Percentiles rank a stretch among this genome's conserved stretches.
Evolutionary conservation across 106 monocot species (phyloP).

Genomic region (Triglochin maritima): DNA sequence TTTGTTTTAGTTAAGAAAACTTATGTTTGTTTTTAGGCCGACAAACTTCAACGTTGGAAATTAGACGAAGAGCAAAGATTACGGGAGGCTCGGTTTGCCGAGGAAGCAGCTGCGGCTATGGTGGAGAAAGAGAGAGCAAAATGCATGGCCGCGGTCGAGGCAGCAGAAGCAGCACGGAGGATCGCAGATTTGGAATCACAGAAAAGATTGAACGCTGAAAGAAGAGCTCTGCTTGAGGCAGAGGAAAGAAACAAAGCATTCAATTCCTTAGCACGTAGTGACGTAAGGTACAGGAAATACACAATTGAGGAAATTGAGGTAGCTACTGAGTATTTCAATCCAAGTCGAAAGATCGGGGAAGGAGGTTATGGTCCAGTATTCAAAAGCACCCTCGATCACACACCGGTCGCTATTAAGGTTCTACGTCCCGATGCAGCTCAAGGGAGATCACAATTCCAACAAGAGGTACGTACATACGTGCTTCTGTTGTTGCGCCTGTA

Average conservation of each 20-base stretch:
- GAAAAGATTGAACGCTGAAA: constrained; percentile 60
- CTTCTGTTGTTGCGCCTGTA: no score
- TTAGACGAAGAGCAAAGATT: constrained; percentile 39
- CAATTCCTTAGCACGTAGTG: neutral
- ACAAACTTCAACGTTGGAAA: constrained; percentile 61
- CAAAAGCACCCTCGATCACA: constrained; percentile 52
- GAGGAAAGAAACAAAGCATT: constrained; percentile 42
- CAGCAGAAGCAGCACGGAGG: constrained; percentile 50
- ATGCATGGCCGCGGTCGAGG: constrained; percentile 41
- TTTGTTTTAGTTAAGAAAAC: neutral
- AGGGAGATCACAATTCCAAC: constrained; percentile 57
- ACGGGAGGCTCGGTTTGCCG: constrained; percentile 31
- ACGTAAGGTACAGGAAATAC: constrained; percentile 52
- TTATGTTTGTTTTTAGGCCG: constrained; percentile 17
- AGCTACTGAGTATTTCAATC: constrained; percentile 53
- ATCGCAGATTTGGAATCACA: constrained; percentile 65
- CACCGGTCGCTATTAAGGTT: constrained; percentile 51
- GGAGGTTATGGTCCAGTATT: constrained; percentile 70
- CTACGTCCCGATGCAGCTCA: constrained; percentile 56
- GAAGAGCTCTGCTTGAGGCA: constrained; percentile 37
- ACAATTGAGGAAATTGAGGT: constrained; percentile 67
- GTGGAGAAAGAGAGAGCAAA: constrained; percentile 59
- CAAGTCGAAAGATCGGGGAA: constrained; percentile 42
- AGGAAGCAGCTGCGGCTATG: constrained; percentile 43
- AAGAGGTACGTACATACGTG: constrained; percentile 25